phyloP scores from a whole-genome alignment of 495 filamentous ascomycete genomes.

The Delitschia confertaspora region DNA sequence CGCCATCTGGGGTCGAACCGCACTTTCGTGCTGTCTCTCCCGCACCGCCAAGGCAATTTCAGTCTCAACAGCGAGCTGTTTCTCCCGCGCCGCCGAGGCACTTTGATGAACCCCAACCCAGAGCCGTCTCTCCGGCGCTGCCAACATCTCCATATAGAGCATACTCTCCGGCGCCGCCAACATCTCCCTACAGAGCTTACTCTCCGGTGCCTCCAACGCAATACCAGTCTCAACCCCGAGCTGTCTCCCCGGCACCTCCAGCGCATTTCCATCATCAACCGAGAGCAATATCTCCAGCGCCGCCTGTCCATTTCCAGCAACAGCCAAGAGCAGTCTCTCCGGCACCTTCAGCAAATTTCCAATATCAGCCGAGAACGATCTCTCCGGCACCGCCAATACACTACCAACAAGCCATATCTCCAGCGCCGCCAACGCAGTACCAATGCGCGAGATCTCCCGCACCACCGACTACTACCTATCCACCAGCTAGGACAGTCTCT shows the following conservation, averaged over 20 bases:
- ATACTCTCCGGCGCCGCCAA: constrained; percentile 31
- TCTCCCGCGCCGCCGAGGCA: constrained; percentile 11
- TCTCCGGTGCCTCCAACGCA: constrained; percentile 36
- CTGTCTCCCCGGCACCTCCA: constrained; percentile 9
- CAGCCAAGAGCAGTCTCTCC: constrained; percentile 29
- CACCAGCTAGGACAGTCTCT: constrained; percentile 12
- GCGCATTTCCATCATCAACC: constrained; percentile 9
- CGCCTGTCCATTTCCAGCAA: constrained; percentile 14
- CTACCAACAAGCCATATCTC: constrained; percentile 34
- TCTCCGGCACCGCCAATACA: constrained; percentile 33
- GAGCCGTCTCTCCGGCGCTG: constrained; percentile 30
- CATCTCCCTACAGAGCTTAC: constrained; percentile 29
- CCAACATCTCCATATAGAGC: constrained; percentile 18
- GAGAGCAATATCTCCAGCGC: constrained; percentile 23
- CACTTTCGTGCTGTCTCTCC: constrained; percentile 18
- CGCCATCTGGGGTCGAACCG: constrained; percentile 1
- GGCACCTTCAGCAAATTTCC: constrained; percentile 16
- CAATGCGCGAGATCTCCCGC: constrained; percentile 33
- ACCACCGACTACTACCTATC: constrained; percentile 20
- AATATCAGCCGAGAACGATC: constrained; percentile 16
- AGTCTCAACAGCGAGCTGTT: constrained; percentile 6
- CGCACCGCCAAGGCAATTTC: too few relatives aligned
- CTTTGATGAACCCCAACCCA: constrained; percentile 2
- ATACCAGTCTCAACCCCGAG: too few relatives aligned
- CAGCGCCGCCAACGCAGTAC: constrained; percentile 17